Evolutionary conservation across 2,329 filamentous ascomycete species (phyloP), one percentile per base, ranked within the genome.

Genomic region (Penicillium glabrum): DNA sequence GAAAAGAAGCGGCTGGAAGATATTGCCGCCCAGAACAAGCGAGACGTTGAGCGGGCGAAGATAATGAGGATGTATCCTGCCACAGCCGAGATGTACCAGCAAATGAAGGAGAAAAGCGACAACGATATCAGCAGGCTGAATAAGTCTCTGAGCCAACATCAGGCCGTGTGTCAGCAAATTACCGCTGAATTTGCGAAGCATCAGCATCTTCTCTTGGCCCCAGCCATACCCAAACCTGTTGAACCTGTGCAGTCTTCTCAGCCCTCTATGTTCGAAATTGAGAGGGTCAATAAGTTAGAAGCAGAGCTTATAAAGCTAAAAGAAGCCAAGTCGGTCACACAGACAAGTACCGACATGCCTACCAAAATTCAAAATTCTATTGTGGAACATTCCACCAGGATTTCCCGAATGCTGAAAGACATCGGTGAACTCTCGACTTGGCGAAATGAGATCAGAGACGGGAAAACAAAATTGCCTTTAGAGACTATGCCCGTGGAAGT

Each of bases 281-380:
- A 63, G n/a, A 61, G 29, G 27, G 27, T 65, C 8, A 43, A 49
- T 3, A 57, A 60, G n/a, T 41, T 71, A 21, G 58, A 70, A 44
- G 51, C 48, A 11, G 58, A 64, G 9, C 29, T 65, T 8, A 26
- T 24, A 7, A 16, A 16, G 16, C 23, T 49, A 1, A 37, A 49
- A 39, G 11, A 37, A 37, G 27, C 31, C n/a, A 23, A 13, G 11
- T 48, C 46, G 11, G 10, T 14, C 3, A 11, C 27, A 16, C 23
- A 23, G 24, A 23, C 26, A 1, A 39, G 35, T 13, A 19, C 3
- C n/a, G n/a, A 39, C 7, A 19, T 39, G 16, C 27, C 44, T 10
- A 8, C 14, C 21, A 14, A 26, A 14, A n/a, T 46, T 46, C 26
- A 31, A 46, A 29, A 46, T 21, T 27, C 46, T 7, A 11, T 49